Base-by-base conservation (phyloP, 1,284 basidiomycete genomes). In the Naganishia liquefaciens region DNA sequence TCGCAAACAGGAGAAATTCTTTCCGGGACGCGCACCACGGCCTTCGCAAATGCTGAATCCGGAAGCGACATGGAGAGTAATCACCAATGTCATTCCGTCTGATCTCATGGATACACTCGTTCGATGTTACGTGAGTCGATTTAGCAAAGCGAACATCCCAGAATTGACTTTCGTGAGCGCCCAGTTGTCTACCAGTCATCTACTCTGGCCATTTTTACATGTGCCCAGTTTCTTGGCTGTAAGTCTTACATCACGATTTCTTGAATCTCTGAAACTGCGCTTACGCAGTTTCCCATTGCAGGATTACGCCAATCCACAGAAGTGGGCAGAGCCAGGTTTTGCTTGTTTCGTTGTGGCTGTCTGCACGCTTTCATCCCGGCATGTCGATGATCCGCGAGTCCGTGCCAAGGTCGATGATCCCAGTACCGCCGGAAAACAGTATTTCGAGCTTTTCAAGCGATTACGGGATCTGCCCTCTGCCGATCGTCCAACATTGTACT, bases 241-340 rank as follows among this genome's bases (percentile, higher is more conserved):
- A 73, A 69, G 88, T 83, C 55, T 33, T 62, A 30, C 15, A 21
- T 27, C 15, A 7, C 23, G 5, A 10, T n/a, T 42, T 3, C n/a
- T n/a, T n/a, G n/a, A 17, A 28, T 17, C 9, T 25, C 19, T 13
- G 21, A 28, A 43, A 0, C 54, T 25, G 13, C 15, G n/a, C 5
- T 47, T 44, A 19, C 21, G 28, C 27, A 44, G 39, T n/a, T n/a
- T n/a, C n/a, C n/a, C 10, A 15, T 25, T 30, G 1, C 70, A 89
- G 87, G 91, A 94, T 77, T 94, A 94, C 73, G 90, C 90, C 53
- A 90, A 91, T 70, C 91, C 91, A 51, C 84, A 85, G 76, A 92
- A 92, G 81, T 93, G 91, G 91, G 89, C 88, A 43, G 91, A 93
- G 76, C 90, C 91, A 21, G 91, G 91, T 6, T 94, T 94, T 71